A percentile compares a stretch with the other conserved stretches of the same genome.
These are phyloP conservation scores for Ceratocystis huliohia DNA, from an alignment of 2,329 filamentous ascomycete genomes.

Conservation along the genomic window DNA sequence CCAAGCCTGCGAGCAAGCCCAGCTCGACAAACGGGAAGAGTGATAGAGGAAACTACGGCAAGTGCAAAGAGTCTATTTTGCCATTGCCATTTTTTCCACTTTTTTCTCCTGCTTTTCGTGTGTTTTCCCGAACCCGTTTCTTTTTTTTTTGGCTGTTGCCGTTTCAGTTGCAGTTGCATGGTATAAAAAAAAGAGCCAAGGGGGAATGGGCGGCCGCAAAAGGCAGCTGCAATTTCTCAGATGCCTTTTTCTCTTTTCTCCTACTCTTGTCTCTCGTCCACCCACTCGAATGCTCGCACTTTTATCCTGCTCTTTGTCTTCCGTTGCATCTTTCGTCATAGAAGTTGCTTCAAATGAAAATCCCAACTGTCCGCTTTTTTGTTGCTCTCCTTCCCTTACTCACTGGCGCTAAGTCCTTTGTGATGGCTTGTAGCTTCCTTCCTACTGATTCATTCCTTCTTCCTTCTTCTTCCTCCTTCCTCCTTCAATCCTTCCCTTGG, in stretches of 20 bases:
- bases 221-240: no score
- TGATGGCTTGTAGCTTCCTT: neutral
- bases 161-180: neutral
- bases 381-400: neutral
- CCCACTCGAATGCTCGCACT: neutral
- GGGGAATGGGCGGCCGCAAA: no score
- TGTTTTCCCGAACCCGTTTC: neutral
- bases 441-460: neutral
- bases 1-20: neutral
- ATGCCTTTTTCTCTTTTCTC: no score
- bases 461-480: neutral
- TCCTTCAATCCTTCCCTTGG: neutral
- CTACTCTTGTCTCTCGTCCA: no score
- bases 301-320: neutral
- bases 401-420: neutral
- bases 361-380: neutral
- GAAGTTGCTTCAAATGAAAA: conserved; percentile 1
- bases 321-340: neutral
- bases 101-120: neutral
- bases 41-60: neutral
- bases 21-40: neutral
- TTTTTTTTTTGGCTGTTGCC: neutral
- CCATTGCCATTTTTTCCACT: neutral
- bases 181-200: no score
- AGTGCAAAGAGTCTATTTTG: neutral